Evolutionary conservation across 2,329 filamentous ascomycete genomes (phyloP).

Genomic region (Ascochyta lentis): DNA sequence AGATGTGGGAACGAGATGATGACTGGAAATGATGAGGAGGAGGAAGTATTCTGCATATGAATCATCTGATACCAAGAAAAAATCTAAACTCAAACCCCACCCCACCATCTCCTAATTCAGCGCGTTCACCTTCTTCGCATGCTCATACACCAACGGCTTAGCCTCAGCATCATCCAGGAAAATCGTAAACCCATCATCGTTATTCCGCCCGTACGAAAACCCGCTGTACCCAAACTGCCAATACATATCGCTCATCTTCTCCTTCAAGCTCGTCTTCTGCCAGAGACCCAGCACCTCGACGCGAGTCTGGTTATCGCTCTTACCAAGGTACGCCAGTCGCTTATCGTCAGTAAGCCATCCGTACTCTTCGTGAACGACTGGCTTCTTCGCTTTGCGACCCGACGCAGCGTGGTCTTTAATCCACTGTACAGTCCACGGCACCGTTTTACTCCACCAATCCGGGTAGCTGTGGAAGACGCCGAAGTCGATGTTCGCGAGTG

Average conservation of each 20-base stretch:
- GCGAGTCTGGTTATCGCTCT: slow-evolving; percentile 53
- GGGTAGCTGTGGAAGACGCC: slow-evolving; percentile 64
- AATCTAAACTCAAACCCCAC: too few species aligned
- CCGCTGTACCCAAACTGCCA: slow-evolving; percentile 63
- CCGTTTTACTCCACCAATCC: slow-evolving; percentile 62
- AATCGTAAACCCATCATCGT: slow-evolving; percentile 65
- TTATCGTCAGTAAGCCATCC: slow-evolving; percentile 60
- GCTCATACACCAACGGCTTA: slow-evolving; percentile 28
- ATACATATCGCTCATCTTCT: slow-evolving; percentile 61
- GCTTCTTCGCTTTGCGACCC: slow-evolving; percentile 55
- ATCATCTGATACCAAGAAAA: too few species aligned
- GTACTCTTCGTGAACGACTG: slow-evolving; percentile 64
- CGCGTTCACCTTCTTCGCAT: slow-evolving; percentile 31
- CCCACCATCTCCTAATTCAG: slow-evolving; percentile 19
- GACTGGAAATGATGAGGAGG: background rate
- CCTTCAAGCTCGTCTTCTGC: slow-evolving; percentile 58
- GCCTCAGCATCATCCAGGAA: slow-evolving; percentile 54
- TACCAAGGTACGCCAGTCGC: slow-evolving; percentile 56
- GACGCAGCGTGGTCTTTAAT: slow-evolving; percentile 60
- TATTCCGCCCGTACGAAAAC: slow-evolving; percentile 62
- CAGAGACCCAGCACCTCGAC: slow-evolving; percentile 56
- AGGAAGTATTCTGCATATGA: background rate
- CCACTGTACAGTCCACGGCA: slow-evolving; percentile 62
- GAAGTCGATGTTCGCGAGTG: slow-evolving; percentile 60
- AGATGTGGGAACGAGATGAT: background rate